Percentiles rank a stretch among this genome's conserved stretches.
These are phyloP conservation scores for Ascodesmis nigricans DNA, from an alignment of 495 filamentous ascomycete genomes.

Conservation along the genomic window DNA sequence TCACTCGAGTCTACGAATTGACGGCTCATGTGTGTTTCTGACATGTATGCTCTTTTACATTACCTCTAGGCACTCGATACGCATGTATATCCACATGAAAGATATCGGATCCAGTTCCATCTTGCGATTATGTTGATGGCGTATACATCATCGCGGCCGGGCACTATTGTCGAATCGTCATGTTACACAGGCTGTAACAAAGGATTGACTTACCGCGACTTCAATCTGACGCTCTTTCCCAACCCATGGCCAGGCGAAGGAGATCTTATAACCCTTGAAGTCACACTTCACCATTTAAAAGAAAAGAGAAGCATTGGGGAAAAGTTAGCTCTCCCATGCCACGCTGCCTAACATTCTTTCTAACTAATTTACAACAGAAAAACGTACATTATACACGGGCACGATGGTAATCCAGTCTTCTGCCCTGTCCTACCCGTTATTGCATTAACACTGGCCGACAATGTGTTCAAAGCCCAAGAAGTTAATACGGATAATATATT, in stretches of 20 bases:
- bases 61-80: too few species aligned
- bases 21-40: too few species aligned
- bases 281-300: background rate
- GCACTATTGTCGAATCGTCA: background rate
- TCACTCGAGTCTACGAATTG: too few species aligned
- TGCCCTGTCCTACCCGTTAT: background rate
- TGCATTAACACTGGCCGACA: background rate
- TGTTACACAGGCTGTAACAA: background rate
- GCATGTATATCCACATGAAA: too few species aligned
- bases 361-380: background rate
- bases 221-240: too few species aligned
- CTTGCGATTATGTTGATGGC: background rate
- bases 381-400: too few species aligned
- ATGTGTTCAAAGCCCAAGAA: background rate
- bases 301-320: too few species aligned
- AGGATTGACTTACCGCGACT: background rate
- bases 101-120: too few species aligned
- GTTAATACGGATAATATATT: background rate
- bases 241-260: too few species aligned
- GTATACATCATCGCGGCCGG: background rate
- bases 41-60: too few species aligned
- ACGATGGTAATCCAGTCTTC: background rate
- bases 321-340: too few species aligned
- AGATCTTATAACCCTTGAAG: too few species aligned
- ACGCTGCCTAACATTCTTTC: background rate